Conservation (phyloP, 2,329 filamentous ascomycete genomes). For the Erysiphe pulchra region DNA sequence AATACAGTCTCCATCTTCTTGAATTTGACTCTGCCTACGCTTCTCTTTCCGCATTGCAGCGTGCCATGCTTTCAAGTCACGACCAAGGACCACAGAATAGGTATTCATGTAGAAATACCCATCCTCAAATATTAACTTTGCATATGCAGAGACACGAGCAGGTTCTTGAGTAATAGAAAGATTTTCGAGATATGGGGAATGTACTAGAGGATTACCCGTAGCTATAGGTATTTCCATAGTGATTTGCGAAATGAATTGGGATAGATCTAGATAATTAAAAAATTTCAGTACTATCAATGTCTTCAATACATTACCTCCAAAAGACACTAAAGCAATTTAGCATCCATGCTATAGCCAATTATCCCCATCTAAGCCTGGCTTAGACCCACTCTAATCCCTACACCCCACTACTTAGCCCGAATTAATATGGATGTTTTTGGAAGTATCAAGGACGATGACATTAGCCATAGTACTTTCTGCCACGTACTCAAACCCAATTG, state of each 20-base stretch:
- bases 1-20: conserved; percentile 19
- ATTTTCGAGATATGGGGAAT: conserved; percentile 4
- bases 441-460: too few relatives aligned
- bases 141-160: conserved; percentile 19
- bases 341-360: too few relatives aligned
- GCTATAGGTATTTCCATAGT: conserved; percentile 2
- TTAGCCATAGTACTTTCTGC: too few relatives aligned
- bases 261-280: too few relatives aligned
- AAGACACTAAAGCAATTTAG: too few relatives aligned
- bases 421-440: too few relatives aligned
- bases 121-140: conserved; percentile 43
- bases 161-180: conserved; percentile 3
- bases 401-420: too few relatives aligned
- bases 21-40: conserved; percentile 19
- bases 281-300: too few relatives aligned
- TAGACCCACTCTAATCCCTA: too few relatives aligned
- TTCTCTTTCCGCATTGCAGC: conserved; percentile 21
- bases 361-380: too few relatives aligned
- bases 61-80: conserved; percentile 35
- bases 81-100: conserved; percentile 43
- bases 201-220: conserved; percentile 2
- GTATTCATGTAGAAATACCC: conserved; percentile 60
- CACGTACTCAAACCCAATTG: too few relatives aligned
- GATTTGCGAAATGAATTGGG: not conserved
- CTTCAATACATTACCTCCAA: too few relatives aligned